A percentile compares a stretch with the other conserved stretches of the same genome.
Conservation (phyloP, 2,329 filamentous ascomycete genomes). For the Cladosporium sp. region DNA sequence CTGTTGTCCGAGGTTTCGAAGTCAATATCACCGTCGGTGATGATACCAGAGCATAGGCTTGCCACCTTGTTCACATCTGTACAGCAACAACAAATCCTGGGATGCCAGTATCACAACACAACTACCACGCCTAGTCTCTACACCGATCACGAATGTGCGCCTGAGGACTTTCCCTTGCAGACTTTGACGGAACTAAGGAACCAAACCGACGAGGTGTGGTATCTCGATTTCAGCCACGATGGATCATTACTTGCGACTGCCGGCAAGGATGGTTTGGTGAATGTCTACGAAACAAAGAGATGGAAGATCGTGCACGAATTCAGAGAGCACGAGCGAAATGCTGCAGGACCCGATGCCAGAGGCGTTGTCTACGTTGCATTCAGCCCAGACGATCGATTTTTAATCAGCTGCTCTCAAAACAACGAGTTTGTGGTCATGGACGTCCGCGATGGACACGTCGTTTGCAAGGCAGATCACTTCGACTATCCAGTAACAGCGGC, state of each 20-base stretch:
- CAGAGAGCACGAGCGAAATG: constrained; percentile 26
- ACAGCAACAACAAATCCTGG: constrained; percentile 75
- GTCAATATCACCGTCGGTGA: constrained; percentile 91
- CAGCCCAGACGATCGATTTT: constrained; percentile 83
- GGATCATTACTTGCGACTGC: constrained; percentile 78
- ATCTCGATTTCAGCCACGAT: constrained; percentile 82
- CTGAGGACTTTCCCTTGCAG: constrained; percentile 70
- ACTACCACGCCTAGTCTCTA: constrained; percentile 76
- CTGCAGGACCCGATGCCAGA: constrained; percentile 17
- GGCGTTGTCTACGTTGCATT: constrained; percentile 79
- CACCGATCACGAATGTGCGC: constrained; percentile 79
- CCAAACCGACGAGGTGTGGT: constrained; percentile 83
- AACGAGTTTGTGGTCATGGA: constrained; percentile 32
- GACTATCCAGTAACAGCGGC: constrained; percentile 83
- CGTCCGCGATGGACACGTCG: constrained; percentile 47
- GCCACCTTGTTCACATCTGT: constrained; percentile 76
- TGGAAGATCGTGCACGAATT: constrained; percentile 58
- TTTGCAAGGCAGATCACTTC: constrained; percentile 64
- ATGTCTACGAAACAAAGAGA: constrained; percentile 73
- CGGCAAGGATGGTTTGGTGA: constrained; percentile 67
- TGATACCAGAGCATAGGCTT: constrained; percentile 90
- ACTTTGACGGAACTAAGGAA: constrained; percentile 65
- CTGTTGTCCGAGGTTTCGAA: constrained; percentile 78
- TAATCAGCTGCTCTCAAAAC: constrained; percentile 67
- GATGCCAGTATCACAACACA: constrained; percentile 85